A percentile compares a stretch with the other conserved stretches of the same genome.
Evolutionary conservation across 176 grass and related monocot species (phyloP).

Genomic region (Aegilops longissima): DNA sequence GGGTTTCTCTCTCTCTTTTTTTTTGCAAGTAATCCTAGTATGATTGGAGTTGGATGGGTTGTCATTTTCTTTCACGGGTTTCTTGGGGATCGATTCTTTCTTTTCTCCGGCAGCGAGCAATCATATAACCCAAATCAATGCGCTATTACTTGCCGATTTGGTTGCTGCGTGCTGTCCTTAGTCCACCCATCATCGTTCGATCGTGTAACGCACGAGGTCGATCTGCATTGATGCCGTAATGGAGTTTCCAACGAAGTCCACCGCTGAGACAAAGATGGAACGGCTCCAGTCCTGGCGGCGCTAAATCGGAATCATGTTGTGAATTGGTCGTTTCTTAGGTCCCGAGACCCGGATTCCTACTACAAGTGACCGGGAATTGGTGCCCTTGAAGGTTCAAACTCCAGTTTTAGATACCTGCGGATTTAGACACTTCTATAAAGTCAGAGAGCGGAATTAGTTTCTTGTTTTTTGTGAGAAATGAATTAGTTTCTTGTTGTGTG

Average conservation of each 20-base stretch:
- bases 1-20: background rate
- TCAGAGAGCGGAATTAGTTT: background rate
- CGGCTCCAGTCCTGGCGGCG: background rate
- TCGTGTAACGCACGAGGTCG: background rate
- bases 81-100: background rate
- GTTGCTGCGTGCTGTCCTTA: background rate
- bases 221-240: background rate
- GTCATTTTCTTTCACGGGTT: background rate
- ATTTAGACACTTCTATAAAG: background rate
- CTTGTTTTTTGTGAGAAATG: no score
- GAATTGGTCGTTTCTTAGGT: background rate
- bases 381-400: background rate
- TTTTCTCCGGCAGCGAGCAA: background rate
- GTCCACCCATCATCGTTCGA: background rate
- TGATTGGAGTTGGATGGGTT: background rate
- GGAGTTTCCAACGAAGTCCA: background rate
- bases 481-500: background rate
- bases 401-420: background rate
- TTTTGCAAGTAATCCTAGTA: background rate
- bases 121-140: background rate
- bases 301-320: background rate
- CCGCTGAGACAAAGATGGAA: background rate
- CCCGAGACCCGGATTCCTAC: background rate
- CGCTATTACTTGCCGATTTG: background rate
- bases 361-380: background rate